Evolutionary conservation across 306 rosid species (phyloP).

Genomic region (Lablab purpureus): DNA sequence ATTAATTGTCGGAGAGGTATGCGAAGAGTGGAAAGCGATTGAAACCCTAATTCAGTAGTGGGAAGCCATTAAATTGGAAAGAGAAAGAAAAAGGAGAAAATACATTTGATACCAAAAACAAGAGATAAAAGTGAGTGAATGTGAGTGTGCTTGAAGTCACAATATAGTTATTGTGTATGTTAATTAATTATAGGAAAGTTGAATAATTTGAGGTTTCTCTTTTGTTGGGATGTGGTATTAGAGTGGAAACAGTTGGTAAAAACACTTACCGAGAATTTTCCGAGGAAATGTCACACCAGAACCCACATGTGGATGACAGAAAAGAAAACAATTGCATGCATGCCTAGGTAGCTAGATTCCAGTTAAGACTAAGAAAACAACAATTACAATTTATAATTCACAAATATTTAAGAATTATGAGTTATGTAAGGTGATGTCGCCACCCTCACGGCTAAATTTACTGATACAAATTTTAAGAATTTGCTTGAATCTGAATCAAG

Average conservation of each 20-base stretch:
- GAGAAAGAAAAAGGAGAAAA: neutral
- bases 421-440: slow-evolving; percentile 29
- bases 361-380: neutral
- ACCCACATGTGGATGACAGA: slow-evolving; percentile 37
- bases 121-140: slow-evolving; percentile 41
- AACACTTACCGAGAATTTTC: slow-evolving; percentile 46
- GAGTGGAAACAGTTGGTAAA: neutral
- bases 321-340: slow-evolving; percentile 2
- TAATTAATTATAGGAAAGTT: slow-evolving; percentile 6
- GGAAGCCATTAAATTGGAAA: slow-evolving; percentile 19
- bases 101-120: slow-evolving; percentile 34
- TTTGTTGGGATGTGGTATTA: slow-evolving; percentile 5
- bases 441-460: slow-evolving; percentile 37
- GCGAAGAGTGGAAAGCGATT: slow-evolving; percentile 32
- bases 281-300: slow-evolving; percentile 52
- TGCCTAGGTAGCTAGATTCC: slow-evolving; percentile 41
- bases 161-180: neutral
- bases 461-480: slow-evolving; percentile 6
- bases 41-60: slow-evolving; percentile 18
- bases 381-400: too few relatives aligned
- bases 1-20: slow-evolving; percentile 7
- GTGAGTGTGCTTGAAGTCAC: neutral
- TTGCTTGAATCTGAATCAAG: neutral
- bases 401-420: neutral
- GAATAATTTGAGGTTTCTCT: neutral